These are phyloP conservation scores for Metarhizium sp. DNA, from an alignment of 2,329 filamentous ascomycete genomes.

Conservation along the genomic window DNA sequence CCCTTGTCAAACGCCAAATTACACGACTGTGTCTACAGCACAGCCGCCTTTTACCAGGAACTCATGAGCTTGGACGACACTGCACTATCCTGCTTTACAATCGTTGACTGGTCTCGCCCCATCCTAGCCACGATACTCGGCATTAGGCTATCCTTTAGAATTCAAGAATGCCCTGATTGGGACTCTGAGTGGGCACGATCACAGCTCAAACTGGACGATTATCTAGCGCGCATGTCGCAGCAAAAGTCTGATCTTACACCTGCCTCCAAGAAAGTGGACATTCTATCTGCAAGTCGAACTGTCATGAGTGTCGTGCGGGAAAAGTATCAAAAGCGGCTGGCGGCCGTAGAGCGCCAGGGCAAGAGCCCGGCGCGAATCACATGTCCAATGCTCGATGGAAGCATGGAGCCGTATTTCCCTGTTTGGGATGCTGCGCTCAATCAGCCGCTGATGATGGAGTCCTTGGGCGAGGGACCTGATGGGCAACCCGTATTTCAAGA, in stretches of 20 bases:
- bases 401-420: constrained; percentile 34
- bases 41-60: constrained; percentile 24
- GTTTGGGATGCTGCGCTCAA: constrained; percentile 32
- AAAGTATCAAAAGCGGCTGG: constrained; percentile 35
- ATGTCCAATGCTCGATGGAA: constrained; percentile 45
- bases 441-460: constrained; percentile 8
- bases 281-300: constrained; percentile 34
- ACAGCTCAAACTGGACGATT: constrained; percentile 28
- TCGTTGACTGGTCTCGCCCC: constrained; percentile 33
- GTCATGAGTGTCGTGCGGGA: constrained; percentile 35
- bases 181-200: constrained; percentile 28
- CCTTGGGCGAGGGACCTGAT: constrained; percentile 5
- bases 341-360: constrained; percentile 18
- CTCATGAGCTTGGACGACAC: constrained; percentile 19
- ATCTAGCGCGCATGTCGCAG: constrained; percentile 26
- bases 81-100: constrained; percentile 27
- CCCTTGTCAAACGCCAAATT: constrained; percentile 13
- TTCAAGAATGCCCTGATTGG: constrained; percentile 26
- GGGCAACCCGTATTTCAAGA: constrained; percentile 27
- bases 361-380: constrained; percentile 14
- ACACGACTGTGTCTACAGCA: constrained; percentile 13
- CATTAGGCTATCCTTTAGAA: constrained; percentile 36
- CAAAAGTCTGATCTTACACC: constrained; percentile 12
- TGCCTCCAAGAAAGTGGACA: constrained; percentile 26
- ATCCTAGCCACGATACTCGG: constrained; percentile 31